Base-by-base conservation (phyloP, 441 rosid genomes). In the Brassica balearica region DNA sequence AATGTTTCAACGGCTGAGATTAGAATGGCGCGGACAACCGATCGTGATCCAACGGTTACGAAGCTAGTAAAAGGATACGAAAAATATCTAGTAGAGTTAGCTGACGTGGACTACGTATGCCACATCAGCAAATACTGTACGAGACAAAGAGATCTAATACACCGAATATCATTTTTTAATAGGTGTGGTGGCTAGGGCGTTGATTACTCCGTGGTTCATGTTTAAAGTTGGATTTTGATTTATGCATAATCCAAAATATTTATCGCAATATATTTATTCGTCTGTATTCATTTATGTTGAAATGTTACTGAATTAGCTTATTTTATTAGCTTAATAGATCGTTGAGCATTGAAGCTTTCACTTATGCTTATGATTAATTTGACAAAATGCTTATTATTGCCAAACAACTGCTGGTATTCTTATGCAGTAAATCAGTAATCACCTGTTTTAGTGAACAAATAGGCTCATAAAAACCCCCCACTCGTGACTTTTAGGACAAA, bases 101-200 rank as follows among this genome's bases (percentile, higher is more conserved):
- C 55, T 80, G 80, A 80, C 73, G 60, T 74, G 76, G 72, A 29
- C 27, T 67, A 62, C 74, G 63, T 69, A 29, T 70, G 82, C 76
- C 82, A 75, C 46, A 29, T 80, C 80, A 80, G 72, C 79, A 69
- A 14, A 53, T 53, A 68, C 77, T 67, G 65, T 72, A 6, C 32
- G 68, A 59, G 73, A 59, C 69, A 20, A 56, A 66, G 72, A 27
- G 67, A 10, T 46, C 59, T 25, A 62, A 38, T 62, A 68, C 71
- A 73, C 65, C 64, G 71, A 70, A 80, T 15, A 70, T 70, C 14
- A 10, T 41, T 74, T 25, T 53, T 53, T 61, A 9, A 60, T 60
- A 22, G 71, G 62, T 74, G 78, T 64, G 75, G 79, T 80, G 43
- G 68, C 36, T 69, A 4, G 6, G 10, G 1, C 65, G 56, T 67